Evolutionary conservation across 2,329 filamentous ascomycete species (phyloP).

Genomic region (Aspergillus neoniger): DNA sequence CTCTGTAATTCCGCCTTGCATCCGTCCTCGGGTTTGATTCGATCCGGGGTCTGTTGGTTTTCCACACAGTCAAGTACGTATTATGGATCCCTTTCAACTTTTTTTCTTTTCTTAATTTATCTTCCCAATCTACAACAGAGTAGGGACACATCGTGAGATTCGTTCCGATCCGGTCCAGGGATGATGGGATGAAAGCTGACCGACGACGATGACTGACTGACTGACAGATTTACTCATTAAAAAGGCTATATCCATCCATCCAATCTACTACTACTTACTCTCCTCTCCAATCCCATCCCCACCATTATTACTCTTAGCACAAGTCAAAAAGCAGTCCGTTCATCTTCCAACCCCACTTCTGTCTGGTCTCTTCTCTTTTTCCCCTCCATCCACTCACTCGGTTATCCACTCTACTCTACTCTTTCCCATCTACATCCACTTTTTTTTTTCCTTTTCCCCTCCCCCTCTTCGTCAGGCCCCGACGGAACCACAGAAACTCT

Average conservation of each 20-base stretch:
- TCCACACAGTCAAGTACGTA: no score
- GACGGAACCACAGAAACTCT: conserved; percentile 1
- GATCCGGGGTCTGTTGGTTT: conserved; percentile 4
- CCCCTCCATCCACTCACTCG: neutral
- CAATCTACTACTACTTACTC: conserved; percentile 1
- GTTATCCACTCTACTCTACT: neutral
- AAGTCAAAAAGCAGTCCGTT: neutral
- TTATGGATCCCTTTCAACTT: neutral
- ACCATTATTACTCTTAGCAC: no score
- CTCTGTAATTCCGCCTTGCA: conserved; percentile 11
- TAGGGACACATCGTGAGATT: neutral
- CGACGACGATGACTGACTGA: neutral
- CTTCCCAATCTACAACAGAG: neutral
- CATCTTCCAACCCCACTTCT: neutral
- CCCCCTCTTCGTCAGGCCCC: conserved; percentile 21
- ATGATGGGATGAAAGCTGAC: neutral
- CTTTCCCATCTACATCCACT: conserved; percentile 17
- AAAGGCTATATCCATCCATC: neutral
- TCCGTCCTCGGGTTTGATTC: conserved; percentile 15
- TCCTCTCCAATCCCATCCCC: neutral
- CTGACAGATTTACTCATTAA: neutral
- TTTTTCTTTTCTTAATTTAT: neutral
- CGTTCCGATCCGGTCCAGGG: neutral
- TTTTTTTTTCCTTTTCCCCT: conserved; percentile 16
- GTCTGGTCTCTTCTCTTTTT: conserved; percentile 1